Percentiles rank a stretch among this genome's conserved stretches.
phyloP scores from a whole-genome alignment of 768 basidiomycete genomes.

The Mycena maculata region DNA sequence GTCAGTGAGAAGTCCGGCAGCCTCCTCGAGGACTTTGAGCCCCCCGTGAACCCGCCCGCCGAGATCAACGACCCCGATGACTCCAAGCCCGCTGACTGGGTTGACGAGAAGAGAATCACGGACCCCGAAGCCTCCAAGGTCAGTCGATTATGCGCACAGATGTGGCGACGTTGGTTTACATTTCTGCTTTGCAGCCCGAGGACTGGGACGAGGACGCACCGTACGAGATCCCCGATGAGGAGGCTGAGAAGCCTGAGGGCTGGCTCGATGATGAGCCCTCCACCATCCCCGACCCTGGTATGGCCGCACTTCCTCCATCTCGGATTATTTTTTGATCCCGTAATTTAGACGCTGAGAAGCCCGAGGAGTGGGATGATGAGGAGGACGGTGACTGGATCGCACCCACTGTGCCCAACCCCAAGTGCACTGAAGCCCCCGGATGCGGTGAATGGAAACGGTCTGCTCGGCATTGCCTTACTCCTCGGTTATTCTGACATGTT shows the following conservation, averaged over 20 bases:
- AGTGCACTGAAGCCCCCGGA: conserved; percentile 89
- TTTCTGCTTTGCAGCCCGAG: conserved; percentile 65
- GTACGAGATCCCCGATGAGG: conserved; percentile 88
- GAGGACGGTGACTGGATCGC: conserved; percentile 99
- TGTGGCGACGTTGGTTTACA: neutral
- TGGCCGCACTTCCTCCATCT: conserved; percentile 28
- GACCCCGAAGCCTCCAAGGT: conserved; percentile 90
- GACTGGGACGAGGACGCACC: conserved; percentile 99
- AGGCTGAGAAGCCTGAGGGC: conserved; percentile 91
- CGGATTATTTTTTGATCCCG: neutral
- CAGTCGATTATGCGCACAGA: conserved; percentile 27
- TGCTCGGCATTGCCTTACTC: conserved; percentile 28
- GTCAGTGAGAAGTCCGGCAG: conserved; percentile 81
- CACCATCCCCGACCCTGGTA: conserved; percentile 88
- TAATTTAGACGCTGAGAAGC: conserved; percentile 84
- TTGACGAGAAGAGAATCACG: conserved; percentile 86
- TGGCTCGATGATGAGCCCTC: conserved; percentile 94
- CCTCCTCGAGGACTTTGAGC: conserved; percentile 93
- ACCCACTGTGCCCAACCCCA: conserved; percentile 90
- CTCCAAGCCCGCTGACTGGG: conserved; percentile 92
- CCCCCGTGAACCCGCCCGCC: conserved; percentile 90
- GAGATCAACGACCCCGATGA: conserved; percentile 96
- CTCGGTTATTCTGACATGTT: conserved; percentile 12
- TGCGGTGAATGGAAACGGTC: conserved; percentile 96
- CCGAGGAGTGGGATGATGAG: conserved; percentile 99